phyloP scores from a whole-genome alignment of 176 grass and related monocot species.

The Ensete glaucum region DNA sequence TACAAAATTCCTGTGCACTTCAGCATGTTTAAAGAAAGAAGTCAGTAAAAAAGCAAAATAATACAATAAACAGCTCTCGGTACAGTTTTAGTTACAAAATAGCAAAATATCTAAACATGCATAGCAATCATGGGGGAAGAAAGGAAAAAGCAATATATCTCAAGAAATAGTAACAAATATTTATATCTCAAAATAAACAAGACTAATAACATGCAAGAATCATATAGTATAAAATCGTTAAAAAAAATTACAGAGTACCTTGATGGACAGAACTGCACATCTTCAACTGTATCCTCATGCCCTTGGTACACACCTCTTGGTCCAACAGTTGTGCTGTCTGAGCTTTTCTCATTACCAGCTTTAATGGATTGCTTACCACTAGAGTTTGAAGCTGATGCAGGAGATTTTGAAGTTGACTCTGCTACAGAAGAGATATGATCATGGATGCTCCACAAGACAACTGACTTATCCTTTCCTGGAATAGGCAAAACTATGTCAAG shows the following conservation, averaged over 20 bases:
- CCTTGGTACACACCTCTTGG: slow-evolving; percentile 73
- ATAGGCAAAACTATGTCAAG: background rate
- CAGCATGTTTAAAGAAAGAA: slow-evolving; percentile 16
- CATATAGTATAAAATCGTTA: background rate
- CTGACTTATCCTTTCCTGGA: slow-evolving; percentile 80
- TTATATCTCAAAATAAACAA: too few relatives aligned
- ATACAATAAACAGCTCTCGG: background rate
- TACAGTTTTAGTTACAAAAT: background rate
- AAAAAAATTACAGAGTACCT: slow-evolving; percentile 38
- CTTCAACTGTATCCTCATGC: slow-evolving; percentile 85
- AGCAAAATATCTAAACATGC: background rate
- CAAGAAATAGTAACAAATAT: too few relatives aligned
- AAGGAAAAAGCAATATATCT: background rate
- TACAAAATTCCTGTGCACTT: slow-evolving; percentile 95
- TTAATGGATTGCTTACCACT: slow-evolving; percentile 44
- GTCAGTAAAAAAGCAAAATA: background rate
- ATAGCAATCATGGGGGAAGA: background rate
- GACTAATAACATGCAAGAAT: background rate
- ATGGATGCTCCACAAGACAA: slow-evolving; percentile 90
- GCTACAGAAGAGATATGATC: slow-evolving; percentile 67
- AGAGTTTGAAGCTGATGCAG: slow-evolving; percentile 43
- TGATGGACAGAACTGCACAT: slow-evolving; percentile 90
- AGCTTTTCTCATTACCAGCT: slow-evolving; percentile 41
- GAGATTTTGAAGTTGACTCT: slow-evolving; percentile 40
- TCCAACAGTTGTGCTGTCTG: slow-evolving; percentile 64